Conservation (phyloP, 352 stramenopile species). For the Phytophthora kernoviae region DNA sequence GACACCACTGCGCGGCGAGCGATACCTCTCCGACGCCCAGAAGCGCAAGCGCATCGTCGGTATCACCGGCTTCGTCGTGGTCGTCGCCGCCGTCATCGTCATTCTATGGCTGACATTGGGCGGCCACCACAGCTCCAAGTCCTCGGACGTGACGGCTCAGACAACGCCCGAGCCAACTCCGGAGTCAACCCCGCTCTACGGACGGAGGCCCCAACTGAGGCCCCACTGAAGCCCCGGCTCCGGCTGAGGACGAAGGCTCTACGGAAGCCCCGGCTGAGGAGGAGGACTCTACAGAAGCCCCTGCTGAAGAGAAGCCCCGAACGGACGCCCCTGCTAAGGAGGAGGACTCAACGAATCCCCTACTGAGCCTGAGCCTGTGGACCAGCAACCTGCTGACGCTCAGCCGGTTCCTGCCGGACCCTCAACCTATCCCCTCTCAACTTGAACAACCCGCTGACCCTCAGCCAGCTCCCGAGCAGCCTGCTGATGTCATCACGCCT, state of each 20-base stretch:
- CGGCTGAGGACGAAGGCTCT: conserved; percentile 5
- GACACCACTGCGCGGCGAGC: conserved; percentile 30
- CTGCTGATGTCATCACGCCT: conserved; percentile 3
- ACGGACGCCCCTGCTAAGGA: not conserved
- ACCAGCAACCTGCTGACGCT: not conserved
- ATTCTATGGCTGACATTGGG: conserved; percentile 40
- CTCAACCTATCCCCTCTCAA: not conserved
- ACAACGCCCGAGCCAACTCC: conserved; percentile 22
- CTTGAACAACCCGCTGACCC: conserved; percentile 5
- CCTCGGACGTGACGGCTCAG: conserved; percentile 20
- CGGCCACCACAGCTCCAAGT: conserved; percentile 31
- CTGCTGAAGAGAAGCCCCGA: conserved; percentile 8
- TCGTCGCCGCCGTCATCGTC: conserved; percentile 31
- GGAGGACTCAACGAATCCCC: not conserved
- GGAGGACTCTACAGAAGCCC: not conserved
- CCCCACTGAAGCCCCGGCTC: conserved; percentile 9
- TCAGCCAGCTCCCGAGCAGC: conserved; percentile 2
- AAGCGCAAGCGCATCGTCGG: conserved; percentile 41
- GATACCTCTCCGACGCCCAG: conserved; percentile 32
- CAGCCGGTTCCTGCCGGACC: conserved; percentile 2
- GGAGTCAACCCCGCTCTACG: conserved; percentile 12
- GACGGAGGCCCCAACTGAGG: conserved; percentile 20
- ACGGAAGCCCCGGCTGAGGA: conserved; percentile 14
- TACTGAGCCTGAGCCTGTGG: not conserved
- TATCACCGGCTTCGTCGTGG: conserved; percentile 36